These are phyloP conservation scores for bread wheat (Triticum aestivum) DNA, from an alignment of 176 grass and related monocot genomes.

Conservation along the genomic window DNA sequence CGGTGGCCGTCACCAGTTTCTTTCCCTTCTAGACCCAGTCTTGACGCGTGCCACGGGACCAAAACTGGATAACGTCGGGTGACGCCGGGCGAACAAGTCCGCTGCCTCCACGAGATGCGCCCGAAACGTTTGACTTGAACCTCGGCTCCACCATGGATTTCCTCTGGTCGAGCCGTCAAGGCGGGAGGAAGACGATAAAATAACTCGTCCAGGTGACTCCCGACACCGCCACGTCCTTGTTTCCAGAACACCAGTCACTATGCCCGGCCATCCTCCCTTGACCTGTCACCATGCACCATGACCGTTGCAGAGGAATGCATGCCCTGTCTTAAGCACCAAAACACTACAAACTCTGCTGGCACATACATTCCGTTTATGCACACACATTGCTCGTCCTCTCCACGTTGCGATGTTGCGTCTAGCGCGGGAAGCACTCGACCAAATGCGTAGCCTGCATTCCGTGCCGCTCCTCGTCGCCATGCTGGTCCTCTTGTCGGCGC, in stretches of 20 bases:
- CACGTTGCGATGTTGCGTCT: neutral
- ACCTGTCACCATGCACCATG: conserved; percentile 9
- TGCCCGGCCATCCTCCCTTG: conserved; percentile 23
- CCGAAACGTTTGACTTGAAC: conserved; percentile 21
- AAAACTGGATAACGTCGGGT: neutral
- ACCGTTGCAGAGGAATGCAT: neutral
- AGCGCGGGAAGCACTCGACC: neutral
- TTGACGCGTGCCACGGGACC: neutral
- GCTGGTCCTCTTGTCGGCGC: neutral
- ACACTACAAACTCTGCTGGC: neutral
- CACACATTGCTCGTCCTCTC: neutral
- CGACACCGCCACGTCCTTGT: neutral
- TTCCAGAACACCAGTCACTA: neutral
- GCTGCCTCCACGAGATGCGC: neutral
- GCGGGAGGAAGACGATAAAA: neutral
- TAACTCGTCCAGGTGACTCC: neutral
- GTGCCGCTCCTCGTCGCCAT: neutral
- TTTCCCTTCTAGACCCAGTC: conserved; percentile 12
- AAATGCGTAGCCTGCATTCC: neutral
- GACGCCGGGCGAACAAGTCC: neutral
- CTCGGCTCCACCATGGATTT: neutral
- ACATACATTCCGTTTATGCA: neutral
- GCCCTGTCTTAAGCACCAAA: neutral
- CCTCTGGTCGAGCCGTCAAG: neutral
- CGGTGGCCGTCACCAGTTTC: neutral